Conservation (phyloP, 1,284 basidiomycete genomes). For the Trametes pubescens region DNA sequence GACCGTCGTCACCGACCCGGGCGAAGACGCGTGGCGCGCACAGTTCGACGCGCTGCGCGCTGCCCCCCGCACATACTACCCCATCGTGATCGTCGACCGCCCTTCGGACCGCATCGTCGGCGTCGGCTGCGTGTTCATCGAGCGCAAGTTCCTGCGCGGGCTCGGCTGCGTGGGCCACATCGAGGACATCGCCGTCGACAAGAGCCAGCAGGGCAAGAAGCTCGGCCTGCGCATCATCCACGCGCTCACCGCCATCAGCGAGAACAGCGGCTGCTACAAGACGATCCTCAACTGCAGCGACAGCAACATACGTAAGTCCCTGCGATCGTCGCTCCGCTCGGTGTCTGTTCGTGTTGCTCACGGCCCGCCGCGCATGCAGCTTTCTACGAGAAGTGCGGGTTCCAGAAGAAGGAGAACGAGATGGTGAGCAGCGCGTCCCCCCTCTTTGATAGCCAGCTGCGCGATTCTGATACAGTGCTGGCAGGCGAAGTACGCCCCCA, state of each 20-base stretch:
- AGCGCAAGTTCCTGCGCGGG: conserved; percentile 91
- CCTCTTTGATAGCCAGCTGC: background rate
- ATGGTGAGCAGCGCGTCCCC: conserved; percentile 64
- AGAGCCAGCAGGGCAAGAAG: conserved; percentile 88
- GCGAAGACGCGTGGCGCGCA: conserved; percentile 70
- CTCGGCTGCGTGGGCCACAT: conserved; percentile 91
- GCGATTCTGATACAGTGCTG: conserved; percentile 14
- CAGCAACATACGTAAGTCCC: conserved; percentile 85
- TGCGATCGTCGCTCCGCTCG: conserved; percentile 21
- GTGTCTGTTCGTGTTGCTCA: conserved; percentile 3
- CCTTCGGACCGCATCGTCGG: conserved; percentile 83
- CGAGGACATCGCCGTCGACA: conserved; percentile 96
- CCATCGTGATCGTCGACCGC: conserved; percentile 85
- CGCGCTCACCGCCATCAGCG: conserved; percentile 81
- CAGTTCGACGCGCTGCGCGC: conserved; percentile 72
- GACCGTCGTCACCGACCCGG: conserved; percentile 80
- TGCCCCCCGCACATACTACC: conserved; percentile 77
- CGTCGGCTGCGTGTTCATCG: conserved; percentile 86
- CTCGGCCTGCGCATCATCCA: conserved; percentile 90
- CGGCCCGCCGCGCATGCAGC: conserved; percentile 56
- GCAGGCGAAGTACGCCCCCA: conserved; percentile 63
- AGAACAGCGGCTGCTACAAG: conserved; percentile 89
- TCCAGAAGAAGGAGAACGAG: conserved; percentile 86
- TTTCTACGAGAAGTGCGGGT: conserved; percentile 98
- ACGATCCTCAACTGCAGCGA: conserved; percentile 96